Conservation (phyloP, 2,329 filamentous ascomycete species). For the Coniella lustricola region DNA sequence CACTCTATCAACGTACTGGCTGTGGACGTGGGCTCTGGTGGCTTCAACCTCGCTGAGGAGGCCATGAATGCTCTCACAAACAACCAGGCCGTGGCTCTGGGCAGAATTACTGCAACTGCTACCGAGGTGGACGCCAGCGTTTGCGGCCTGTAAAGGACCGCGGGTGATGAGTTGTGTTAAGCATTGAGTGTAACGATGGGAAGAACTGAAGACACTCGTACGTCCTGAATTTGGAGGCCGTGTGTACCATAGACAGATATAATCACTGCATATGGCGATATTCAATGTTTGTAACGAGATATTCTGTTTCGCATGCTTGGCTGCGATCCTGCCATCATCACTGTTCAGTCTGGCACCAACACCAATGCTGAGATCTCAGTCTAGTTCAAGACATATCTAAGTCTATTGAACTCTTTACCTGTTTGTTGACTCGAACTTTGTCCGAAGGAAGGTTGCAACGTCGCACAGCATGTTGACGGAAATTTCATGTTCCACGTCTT, state of each 20-base stretch:
- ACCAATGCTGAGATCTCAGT: too few species aligned
- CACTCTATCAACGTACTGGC: slow-evolving; percentile 47
- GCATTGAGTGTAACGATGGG: too few species aligned
- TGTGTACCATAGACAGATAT: neutral
- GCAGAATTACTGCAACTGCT: slow-evolving; percentile 44
- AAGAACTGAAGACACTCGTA: too few species aligned
- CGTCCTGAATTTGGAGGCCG: too few species aligned
- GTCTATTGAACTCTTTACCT: too few species aligned
- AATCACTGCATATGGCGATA: too few species aligned
- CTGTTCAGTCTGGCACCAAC: too few species aligned
- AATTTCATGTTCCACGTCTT: slow-evolving; percentile 39
- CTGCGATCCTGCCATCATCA: too few species aligned
- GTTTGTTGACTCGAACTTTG: neutral
- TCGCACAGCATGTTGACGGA: slow-evolving; percentile 33
- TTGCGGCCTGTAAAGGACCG: slow-evolving; percentile 33
- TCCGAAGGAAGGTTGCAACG: slow-evolving; percentile 27
- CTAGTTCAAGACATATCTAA: too few species aligned
- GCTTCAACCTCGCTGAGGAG: slow-evolving; percentile 50
- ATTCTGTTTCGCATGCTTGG: too few species aligned
- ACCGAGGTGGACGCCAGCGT: slow-evolving; percentile 34
- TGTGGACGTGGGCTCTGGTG: slow-evolving; percentile 42
- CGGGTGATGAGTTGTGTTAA: too few species aligned
- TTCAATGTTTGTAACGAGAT: too few species aligned
- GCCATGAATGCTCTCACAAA: slow-evolving; percentile 52
- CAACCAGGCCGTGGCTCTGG: slow-evolving; percentile 41